Base-by-base conservation (phyloP, 352 stramenopile species). In the Phytophthora idaei region DNA sequence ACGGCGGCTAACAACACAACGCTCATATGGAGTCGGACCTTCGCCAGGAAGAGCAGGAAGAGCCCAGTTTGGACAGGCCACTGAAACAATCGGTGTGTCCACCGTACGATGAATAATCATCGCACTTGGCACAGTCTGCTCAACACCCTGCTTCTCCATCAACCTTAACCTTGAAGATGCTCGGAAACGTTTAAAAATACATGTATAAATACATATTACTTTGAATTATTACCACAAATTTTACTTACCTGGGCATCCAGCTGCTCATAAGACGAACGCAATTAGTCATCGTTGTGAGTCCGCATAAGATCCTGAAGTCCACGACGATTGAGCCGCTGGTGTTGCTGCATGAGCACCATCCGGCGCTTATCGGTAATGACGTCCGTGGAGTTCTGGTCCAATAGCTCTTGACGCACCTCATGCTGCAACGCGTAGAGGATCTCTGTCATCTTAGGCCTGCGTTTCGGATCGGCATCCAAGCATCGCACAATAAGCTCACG, bases 391-490 rank as follows among this genome's bases (percentile, higher is more conserved):
- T 83, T 89, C 52, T 86, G 74, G 53, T 87, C 76, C 59, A 91
- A 55, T 6, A 94, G 72, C 73, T 95, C 87, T 49, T 93, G 78
- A 7, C 87, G 80, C 25, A 95, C 71, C 61, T 92, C 85, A 64
- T 90, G 76, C 63, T 95, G 87, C 28, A 95, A 61, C 12, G 76
- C 69, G 36, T 81, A 73, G 11, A 95, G 70, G 32, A 95, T 92
- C 58, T 91, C 81, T 1, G 84, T 88, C 87, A 95, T 95, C 60
- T 80, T 84, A 4, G 87, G 87, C 0, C 87, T 80, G 0, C 74
- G 72, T 8, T 73, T 83, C 10, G 85, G 79, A 54, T 90, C 68
- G n/a, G 71, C 61, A 46, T 90, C 73, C 15, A 95, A 71, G 45
- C 87, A 94, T 1, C 77, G 79, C 27, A 60, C 49, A 67, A 94